A percentile compares a stretch with the other conserved stretches of the same genome.
Evolutionary conservation across 148 eudicot species (phyloP).

Genomic region (Cornus kousa): DNA sequence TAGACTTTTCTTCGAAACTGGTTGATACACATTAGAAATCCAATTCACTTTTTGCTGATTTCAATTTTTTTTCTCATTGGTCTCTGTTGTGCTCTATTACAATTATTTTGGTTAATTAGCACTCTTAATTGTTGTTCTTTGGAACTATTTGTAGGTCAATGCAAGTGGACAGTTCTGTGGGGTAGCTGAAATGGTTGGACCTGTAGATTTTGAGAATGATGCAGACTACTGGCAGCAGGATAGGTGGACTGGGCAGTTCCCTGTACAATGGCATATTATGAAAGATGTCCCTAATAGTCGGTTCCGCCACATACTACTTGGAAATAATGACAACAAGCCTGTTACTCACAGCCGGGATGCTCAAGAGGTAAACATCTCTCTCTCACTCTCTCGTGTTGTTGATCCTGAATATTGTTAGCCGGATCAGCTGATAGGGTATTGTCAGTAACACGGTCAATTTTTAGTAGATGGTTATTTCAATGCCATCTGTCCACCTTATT

Average conservation of each 20-base stretch:
- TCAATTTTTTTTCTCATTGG: neutral
- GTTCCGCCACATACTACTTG: slow-evolving; percentile 86
- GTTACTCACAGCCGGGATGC: slow-evolving; percentile 98
- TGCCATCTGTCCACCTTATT: no score
- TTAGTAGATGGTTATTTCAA: no score
- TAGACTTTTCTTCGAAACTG: neutral
- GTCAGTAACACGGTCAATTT: no score
- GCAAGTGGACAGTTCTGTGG: slow-evolving; percentile 98
- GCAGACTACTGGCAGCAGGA: slow-evolving; percentile 98
- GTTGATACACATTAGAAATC: neutral
- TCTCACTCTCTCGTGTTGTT: neutral
- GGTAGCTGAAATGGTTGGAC: slow-evolving; percentile 89
- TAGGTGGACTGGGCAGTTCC: slow-evolving; percentile 96
- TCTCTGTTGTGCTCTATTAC: neutral
- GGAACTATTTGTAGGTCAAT: slow-evolving; percentile 60
- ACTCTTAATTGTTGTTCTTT: neutral
- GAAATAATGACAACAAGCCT: slow-evolving; percentile 93
- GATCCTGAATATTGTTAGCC: neutral
- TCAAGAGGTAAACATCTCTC: slow-evolving; percentile 73
- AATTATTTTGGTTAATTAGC: neutral
- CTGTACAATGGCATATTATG: slow-evolving; percentile 80
- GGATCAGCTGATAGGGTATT: no score
- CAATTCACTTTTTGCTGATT: neutral
- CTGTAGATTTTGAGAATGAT: slow-evolving; percentile 82
- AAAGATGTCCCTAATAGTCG: slow-evolving; percentile 90